Evolutionary conservation across 1,139 yeast species (phyloP).

Genomic region (Magnusiomyces suaveolens): DNA sequence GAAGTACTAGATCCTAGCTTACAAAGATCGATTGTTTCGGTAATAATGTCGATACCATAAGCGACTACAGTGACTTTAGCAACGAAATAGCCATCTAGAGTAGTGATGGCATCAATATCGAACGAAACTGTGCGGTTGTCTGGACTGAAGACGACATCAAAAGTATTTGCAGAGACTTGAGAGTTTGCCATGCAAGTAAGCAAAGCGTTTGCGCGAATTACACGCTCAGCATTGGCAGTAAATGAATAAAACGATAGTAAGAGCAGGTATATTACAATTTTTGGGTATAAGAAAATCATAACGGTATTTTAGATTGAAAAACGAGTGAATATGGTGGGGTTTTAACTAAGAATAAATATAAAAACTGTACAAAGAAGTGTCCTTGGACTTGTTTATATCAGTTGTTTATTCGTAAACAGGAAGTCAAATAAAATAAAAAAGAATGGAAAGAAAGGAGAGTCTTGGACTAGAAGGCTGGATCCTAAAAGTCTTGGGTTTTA

Average conservation of each 20-base stretch:
- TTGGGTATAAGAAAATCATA: no score
- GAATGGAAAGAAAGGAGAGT: no score
- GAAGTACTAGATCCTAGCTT: slow-evolving; percentile 18
- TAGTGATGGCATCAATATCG: slow-evolving; percentile 69
- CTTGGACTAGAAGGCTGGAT: no score
- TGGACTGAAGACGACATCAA: slow-evolving; percentile 67
- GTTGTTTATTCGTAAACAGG: no score
- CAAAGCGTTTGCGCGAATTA: slow-evolving; percentile 57
- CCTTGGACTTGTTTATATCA: no score
- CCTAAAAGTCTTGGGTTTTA: no score
- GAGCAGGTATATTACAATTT: neutral
- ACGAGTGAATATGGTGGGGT: no score
- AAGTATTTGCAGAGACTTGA: slow-evolving; percentile 75
- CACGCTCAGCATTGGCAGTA: slow-evolving; percentile 22
- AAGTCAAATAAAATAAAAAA: no score
- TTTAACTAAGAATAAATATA: no score
- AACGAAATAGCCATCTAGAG: slow-evolving; percentile 61
- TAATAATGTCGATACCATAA: slow-evolving; percentile 68
- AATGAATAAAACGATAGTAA: neutral
- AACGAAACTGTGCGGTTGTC: slow-evolving; percentile 51
- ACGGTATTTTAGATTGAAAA: no score
- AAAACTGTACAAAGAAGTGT: no score
- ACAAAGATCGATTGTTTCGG: slow-evolving; percentile 55
- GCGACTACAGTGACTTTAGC: slow-evolving; percentile 64
- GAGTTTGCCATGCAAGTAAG: slow-evolving; percentile 91